phyloP scores from a whole-genome alignment of 2,329 filamentous ascomycete species.

The Calonectria ilicicola region DNA sequence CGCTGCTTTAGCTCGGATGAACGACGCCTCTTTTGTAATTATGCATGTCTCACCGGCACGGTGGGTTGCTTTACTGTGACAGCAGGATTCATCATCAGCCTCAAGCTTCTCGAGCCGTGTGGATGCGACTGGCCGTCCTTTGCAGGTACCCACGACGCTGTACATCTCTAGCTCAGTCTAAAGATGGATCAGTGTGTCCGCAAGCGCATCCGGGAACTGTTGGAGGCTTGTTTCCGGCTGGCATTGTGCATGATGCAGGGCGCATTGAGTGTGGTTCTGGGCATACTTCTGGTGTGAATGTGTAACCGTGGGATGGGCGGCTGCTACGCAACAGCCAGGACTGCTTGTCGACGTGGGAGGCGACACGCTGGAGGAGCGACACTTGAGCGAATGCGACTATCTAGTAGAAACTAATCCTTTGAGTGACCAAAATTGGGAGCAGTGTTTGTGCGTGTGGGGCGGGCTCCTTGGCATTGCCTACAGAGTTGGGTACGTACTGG shows the following conservation, averaged over 20 bases:
- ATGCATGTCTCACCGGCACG: background rate
- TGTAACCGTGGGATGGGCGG: background rate
- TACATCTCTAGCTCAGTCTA: background rate
- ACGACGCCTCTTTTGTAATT: constrained; percentile 1
- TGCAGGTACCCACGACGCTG: background rate
- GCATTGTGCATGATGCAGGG: constrained; percentile 9
- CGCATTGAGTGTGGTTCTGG: background rate
- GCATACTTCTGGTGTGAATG: constrained; percentile 2
- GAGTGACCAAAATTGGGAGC: background rate
- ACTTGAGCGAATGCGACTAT: background rate
- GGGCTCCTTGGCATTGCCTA: constrained; percentile 6
- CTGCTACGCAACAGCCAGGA: background rate
- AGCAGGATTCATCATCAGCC: background rate
- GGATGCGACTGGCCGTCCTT: background rate
- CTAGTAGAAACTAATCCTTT: background rate
- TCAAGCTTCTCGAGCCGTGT: background rate
- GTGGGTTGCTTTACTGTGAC: background rate
- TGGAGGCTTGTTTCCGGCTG: background rate
- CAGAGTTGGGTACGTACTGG: background rate
- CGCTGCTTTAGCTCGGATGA: background rate
- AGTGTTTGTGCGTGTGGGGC: constrained; percentile 6
- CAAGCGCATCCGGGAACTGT: background rate
- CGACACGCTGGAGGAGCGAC: background rate
- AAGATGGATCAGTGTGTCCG: background rate
- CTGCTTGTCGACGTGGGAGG: background rate